These are phyloP conservation scores for Laburnicola sp. DNA, from an alignment of 2,329 filamentous ascomycete species.

Conservation along the genomic window DNA sequence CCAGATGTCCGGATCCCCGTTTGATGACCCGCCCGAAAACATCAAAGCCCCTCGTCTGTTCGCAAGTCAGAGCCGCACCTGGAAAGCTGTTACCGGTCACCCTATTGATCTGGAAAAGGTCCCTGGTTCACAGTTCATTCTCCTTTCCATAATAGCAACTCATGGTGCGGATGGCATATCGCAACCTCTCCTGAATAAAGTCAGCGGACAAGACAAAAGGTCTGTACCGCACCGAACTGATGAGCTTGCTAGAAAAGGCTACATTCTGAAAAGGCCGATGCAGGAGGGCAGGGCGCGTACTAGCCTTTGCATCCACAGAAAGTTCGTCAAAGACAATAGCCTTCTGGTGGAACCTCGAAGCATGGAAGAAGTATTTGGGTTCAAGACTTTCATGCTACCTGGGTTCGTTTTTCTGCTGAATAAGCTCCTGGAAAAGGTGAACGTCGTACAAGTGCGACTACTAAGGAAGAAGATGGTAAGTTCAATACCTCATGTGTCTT, in stretches of 20 bases:
- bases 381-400: constrained; percentile 53
- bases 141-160: constrained; percentile 62
- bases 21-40: constrained; percentile 29
- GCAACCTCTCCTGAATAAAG: constrained; percentile 58
- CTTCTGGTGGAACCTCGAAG: constrained; percentile 29
- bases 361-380: constrained; percentile 40
- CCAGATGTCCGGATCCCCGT: constrained; percentile 19
- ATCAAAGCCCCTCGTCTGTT: constrained; percentile 36
- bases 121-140: constrained; percentile 57
- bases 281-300: constrained; percentile 54
- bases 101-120: constrained; percentile 59
- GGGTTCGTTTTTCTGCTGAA: constrained; percentile 55
- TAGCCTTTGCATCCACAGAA: constrained; percentile 59
- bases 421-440: constrained; percentile 52
- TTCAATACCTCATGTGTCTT: not conserved
- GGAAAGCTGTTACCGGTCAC: constrained; percentile 64
- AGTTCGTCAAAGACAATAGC: constrained; percentile 48
- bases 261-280: constrained; percentile 59
- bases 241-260: constrained; percentile 59
- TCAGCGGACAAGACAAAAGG: constrained; percentile 66
- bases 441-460: constrained; percentile 57
- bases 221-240: constrained; percentile 66
- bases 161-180: constrained; percentile 58
- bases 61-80: constrained; percentile 60
- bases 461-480: constrained; percentile 54